Base-by-base conservation (phyloP, 2,329 filamentous ascomycete genomes). In the Aspergillus pseudonomiae region DNA sequence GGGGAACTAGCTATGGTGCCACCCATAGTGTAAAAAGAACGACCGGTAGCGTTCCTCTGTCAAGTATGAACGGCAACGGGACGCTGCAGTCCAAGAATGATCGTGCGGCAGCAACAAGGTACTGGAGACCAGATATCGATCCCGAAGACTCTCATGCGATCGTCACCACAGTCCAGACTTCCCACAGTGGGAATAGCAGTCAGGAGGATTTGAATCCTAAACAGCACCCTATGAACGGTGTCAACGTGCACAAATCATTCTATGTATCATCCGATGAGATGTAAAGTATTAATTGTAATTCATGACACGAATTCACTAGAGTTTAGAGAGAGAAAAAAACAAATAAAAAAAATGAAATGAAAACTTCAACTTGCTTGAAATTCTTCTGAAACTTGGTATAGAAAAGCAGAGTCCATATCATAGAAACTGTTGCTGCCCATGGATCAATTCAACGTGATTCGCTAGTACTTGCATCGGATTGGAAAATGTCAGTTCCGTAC, bases 221-320 rank as follows among this genome's bases (percentile, higher is more conserved):
- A 21, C 65, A 67, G 26, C 46, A 65, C 9, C 65, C 71, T 1
- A 67, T 70, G 32, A 66, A 68, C 14, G 75, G 73, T 1, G 75
- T 77, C 36, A 77, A 72, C 67, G 73, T 77, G 28, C 75, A 77
- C 43, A 77, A 75, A 63, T 72, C 74, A 6, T 77, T 77, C 45
- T 67, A 70, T 54, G 72, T 77, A 56, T 74, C 74, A 28, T 70
- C 69, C 12, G 68, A 69, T 65, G 67, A 72, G 10, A 48, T 64
- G 54, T 70, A 63, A 45, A 30, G 57, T 63, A 52, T n/a, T 41
- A 41, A 19, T 19, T 41, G 19, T 60, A 21, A 26, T n/a, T 52
- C 24, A 36, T 24, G 21, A 21, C 6, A 45, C 26, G 56, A 43
- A 43, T 26, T 28, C 11, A 39, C 30, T 52, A 14, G 14, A 48